Conservation (phyloP, 805 yeast genomes). For the Zygosaccharomyces lentus region DNA sequence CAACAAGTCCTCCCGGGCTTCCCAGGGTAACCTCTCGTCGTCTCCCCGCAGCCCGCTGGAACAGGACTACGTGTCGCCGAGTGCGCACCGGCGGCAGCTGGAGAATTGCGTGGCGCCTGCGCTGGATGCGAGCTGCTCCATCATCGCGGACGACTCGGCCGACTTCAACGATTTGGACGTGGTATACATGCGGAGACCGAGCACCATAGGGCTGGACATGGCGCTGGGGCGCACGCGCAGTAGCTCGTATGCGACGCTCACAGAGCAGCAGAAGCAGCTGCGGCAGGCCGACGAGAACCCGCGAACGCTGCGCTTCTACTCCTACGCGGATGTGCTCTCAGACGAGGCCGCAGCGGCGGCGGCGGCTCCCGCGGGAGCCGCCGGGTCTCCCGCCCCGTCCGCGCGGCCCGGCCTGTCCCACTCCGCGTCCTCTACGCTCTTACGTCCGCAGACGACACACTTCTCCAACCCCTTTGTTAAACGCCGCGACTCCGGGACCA, state of each 20-base stretch:
- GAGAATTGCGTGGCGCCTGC: conserved; percentile 80
- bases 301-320: conserved; percentile 48
- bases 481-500: background rate
- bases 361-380: background rate
- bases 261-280: conserved; percentile 10
- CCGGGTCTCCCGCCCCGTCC: background rate
- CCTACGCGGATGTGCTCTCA: conserved; percentile 75
- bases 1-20: conserved; percentile 14
- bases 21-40: conserved; percentile 16
- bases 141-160: conserved; percentile 51
- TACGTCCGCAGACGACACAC: conserved; percentile 17
- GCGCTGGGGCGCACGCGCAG: conserved; percentile 39
- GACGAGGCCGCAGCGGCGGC: conserved; percentile 49
- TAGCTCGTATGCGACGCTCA: conserved; percentile 19
- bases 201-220: conserved; percentile 44
- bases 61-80: background rate
- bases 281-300: conserved; percentile 12
- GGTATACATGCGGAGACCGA: conserved; percentile 58
- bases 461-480: conserved; percentile 23
- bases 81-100: conserved; percentile 36
- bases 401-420: conserved; percentile 52
- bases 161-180: conserved; percentile 69
- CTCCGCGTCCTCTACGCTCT: conserved; percentile 36
- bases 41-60: conserved; percentile 25
- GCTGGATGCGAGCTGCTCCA: conserved; percentile 68